Evolutionary conservation across 2,329 filamentous ascomycete species (phyloP), one percentile per base, ranked within the genome.

Genomic region (Trichophyton schoenleinii): DNA sequence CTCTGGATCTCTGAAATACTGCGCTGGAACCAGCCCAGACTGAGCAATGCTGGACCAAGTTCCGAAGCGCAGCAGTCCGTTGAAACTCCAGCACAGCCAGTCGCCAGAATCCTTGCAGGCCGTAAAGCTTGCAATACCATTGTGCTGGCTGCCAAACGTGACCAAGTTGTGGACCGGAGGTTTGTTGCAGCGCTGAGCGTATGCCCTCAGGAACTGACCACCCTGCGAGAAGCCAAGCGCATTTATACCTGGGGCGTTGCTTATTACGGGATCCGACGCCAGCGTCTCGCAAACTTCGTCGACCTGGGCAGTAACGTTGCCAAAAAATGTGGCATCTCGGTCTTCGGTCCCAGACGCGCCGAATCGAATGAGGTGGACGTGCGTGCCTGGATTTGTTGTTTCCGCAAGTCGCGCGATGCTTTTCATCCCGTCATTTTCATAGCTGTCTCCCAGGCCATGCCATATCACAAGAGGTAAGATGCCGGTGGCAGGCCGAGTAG

Each of bases 171-270:
- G 82, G 11, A 96, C 83, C 3, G 83, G 85, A 0, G 90, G 86
- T 38, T 68, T 70, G 72, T 91, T 94, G 79, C 94, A 99, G 49
- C 89, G 83, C 79, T 99, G 86, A 65, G 96, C 79, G 72, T 95
- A 91, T 25, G 82, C 94, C 63, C 94, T 86, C n/a, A 99, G 82
- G 77, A 99, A 96, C 73, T 96, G 89, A 1, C 94, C 94, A 65
- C 94, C 94, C 74, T 99, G 94, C 13, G 88, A 94, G 79, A 99
- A 96, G 31, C 94, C 94, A 41, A 99, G 77, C 38, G 91, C 92
- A 74, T 97, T 94, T 70, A 96, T 81, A 65, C 87, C 89, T 0
- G 88, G 88, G 0, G 89, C 88, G 5, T 87, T 88, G 61, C 87
- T 87, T 15, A 96, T 83, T 72, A 95, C 88, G 0, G 87, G 87